Conservation (phyloP, 2,329 filamentous ascomycete genomes). For the Lojkania enalia region DNA sequence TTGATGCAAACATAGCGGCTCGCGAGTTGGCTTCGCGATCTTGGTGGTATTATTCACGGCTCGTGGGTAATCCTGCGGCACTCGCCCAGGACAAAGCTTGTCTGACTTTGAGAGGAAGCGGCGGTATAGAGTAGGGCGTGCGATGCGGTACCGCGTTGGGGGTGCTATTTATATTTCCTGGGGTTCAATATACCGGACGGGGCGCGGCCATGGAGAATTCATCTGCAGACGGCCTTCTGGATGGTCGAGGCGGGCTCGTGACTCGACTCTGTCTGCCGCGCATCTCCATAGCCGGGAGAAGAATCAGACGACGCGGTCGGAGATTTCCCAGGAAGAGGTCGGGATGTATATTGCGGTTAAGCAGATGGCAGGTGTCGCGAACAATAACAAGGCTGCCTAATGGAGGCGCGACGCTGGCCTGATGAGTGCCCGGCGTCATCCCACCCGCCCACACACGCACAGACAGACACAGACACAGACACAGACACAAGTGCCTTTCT, state of each 20-base stretch:
- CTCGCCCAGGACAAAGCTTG: neutral
- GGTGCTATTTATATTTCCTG: constrained; percentile 12
- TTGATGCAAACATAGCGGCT: no score
- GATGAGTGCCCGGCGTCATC: constrained; percentile 1
- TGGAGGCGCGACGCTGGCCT: constrained; percentile 1
- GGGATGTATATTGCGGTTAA: constrained; percentile 10
- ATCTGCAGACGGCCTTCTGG: constrained; percentile 1
- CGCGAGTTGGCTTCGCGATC: neutral
- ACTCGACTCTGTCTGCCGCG: constrained; percentile 9
- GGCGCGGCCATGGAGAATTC: neutral
- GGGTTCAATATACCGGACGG: constrained; percentile 4
- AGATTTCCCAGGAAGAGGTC: constrained; percentile 8
- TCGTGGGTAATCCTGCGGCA: constrained; percentile 8
- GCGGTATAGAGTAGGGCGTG: neutral
- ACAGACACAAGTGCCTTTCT: no score
- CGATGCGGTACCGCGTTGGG: neutral
- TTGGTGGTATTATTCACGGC: neutral
- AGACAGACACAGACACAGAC: no score
- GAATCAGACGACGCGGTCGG: constrained; percentile 12
- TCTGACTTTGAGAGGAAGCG: neutral
- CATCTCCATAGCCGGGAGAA: constrained; percentile 4
- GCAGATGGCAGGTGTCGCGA: no score
- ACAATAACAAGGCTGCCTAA: neutral
- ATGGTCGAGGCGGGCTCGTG: constrained; percentile 2
- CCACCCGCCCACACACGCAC: no score